Evolutionary conservation across 805 yeast genomes (phyloP).

Genomic region (Zygotorulaspora danielsina): DNA sequence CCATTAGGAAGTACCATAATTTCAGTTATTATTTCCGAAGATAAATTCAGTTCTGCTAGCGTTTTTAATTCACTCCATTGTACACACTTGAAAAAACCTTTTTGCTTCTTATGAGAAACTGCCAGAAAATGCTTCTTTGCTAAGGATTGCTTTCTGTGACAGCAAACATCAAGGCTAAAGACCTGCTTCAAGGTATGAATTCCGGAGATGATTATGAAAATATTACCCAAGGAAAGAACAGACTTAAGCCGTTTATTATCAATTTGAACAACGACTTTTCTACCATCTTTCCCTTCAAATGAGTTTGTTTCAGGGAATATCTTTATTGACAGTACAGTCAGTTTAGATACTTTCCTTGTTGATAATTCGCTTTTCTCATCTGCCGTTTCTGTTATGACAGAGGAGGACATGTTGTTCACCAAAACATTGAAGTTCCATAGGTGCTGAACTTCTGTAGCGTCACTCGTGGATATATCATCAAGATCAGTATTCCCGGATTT

Average conservation of each 20-base stretch:
- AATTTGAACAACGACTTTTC: constrained; percentile 26
- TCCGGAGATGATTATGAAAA: constrained; percentile 45
- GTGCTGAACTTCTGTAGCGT: constrained; percentile 34
- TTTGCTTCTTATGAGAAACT: constrained; percentile 17
- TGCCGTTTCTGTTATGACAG: constrained; percentile 34
- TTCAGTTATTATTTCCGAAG: constrained; percentile 24
- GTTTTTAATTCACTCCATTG: constrained; percentile 23
- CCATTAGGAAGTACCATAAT: constrained; percentile 44
- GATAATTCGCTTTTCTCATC: constrained; percentile 25
- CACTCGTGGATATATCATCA: constrained; percentile 28
- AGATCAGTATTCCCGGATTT: constrained; percentile 15
- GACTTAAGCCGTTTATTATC: constrained; percentile 30
- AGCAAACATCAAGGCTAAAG: constrained; percentile 32
- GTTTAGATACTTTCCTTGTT: constrained; percentile 33
- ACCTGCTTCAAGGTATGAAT: constrained; percentile 43
- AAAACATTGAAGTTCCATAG: constrained; percentile 28
- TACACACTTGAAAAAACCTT: constrained; percentile 14
- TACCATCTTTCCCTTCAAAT: constrained; percentile 19
- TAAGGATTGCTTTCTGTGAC: constrained; percentile 24
- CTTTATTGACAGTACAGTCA: constrained; percentile 27
- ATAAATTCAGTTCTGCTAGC: constrained; percentile 22
- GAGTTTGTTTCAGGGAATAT: constrained; percentile 26
- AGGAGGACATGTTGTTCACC: constrained; percentile 26
- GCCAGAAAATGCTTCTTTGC: constrained; percentile 29
- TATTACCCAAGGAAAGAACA: constrained; percentile 40